Conservation (phyloP, 495 filamentous ascomycete genomes). For the Polyplosphaeria fusca region DNA sequence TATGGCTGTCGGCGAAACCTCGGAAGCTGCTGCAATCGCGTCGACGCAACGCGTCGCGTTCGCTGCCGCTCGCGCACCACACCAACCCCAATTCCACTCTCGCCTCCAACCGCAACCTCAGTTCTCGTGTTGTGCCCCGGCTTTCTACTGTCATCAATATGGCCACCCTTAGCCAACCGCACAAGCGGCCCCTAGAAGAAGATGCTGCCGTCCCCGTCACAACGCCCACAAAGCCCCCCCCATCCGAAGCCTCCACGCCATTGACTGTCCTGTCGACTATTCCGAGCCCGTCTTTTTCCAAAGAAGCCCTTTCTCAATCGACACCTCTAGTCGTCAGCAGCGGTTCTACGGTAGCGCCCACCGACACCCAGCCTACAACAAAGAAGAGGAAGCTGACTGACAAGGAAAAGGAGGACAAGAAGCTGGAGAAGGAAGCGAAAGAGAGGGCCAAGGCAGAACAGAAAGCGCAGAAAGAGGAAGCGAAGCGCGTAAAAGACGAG, state of each 20-base stretch:
- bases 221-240: slow-evolving; percentile 14
- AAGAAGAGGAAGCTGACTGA: slow-evolving; percentile 30
- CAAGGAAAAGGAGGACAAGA: slow-evolving; percentile 15
- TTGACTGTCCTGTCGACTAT: slow-evolving; percentile 36
- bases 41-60: slow-evolving; percentile 20
- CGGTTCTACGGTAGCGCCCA: background rate
- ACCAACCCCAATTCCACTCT: background rate
- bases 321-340: slow-evolving; percentile 8
- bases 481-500: slow-evolving; percentile 45
- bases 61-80: slow-evolving; percentile 10
- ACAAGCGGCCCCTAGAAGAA: slow-evolving; percentile 27
- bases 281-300: slow-evolving; percentile 28
- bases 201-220: slow-evolving; percentile 4
- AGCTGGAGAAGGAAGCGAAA: slow-evolving; percentile 20
- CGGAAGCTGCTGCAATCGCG: too few relatives aligned
- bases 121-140: too few relatives aligned
- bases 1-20: too few relatives aligned
- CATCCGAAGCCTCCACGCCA: slow-evolving; percentile 20
- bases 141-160: too few relatives aligned
- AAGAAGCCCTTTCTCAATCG: slow-evolving; percentile 28
- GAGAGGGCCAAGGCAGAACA: slow-evolving; percentile 7
- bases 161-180: background rate
- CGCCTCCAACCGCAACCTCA: background rate
- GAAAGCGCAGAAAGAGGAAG: slow-evolving; percentile 40
- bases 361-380: slow-evolving; percentile 16